A percentile compares a stretch with the other conserved stretches of the same genome.
Evolutionary conservation across 805 yeast species (phyloP).

Genomic region (Barnettozyma vustinii): DNA sequence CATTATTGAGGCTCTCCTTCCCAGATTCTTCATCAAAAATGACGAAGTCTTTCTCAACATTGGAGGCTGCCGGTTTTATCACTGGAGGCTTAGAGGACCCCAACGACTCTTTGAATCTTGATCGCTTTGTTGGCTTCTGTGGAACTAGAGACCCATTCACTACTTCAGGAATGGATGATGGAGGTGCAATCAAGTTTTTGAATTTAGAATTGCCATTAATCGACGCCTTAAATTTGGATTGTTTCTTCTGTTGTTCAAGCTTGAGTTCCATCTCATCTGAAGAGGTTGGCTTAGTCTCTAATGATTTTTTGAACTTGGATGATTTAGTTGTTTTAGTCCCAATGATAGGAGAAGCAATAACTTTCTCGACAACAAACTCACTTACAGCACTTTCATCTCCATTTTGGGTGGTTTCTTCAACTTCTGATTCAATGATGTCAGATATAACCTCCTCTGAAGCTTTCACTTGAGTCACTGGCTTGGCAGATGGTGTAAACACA

Average conservation of each 20-base stretch:
- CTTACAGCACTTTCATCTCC: neutral
- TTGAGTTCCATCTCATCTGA: neutral
- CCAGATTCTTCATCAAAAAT: neutral
- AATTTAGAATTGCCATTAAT: neutral
- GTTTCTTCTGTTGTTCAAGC: neutral
- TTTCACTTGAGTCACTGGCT: neutral
- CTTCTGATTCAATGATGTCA: neutral
- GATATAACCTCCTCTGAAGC: neutral
- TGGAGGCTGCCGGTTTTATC: neutral
- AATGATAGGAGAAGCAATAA: constrained; percentile 6
- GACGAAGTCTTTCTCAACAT: neutral
- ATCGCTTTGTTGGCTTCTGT: neutral
- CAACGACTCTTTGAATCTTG: constrained; percentile 25
- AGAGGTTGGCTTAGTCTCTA: neutral
- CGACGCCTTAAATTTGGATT: neutral
- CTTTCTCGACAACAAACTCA: constrained; percentile 7
- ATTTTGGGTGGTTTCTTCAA: neutral
- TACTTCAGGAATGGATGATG: neutral
- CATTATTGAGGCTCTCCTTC: neutral
- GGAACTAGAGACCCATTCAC: neutral
- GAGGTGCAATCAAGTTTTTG: neutral
- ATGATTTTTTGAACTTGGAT: neutral
- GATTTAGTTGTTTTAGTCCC: neutral
- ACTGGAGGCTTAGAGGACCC: neutral
- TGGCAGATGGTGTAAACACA: neutral